Percentiles rank a stretch among this genome's conserved stretches.
phyloP scores from a whole-genome alignment of 2,329 filamentous ascomycete genomes.

The Falciphora oryzae region DNA sequence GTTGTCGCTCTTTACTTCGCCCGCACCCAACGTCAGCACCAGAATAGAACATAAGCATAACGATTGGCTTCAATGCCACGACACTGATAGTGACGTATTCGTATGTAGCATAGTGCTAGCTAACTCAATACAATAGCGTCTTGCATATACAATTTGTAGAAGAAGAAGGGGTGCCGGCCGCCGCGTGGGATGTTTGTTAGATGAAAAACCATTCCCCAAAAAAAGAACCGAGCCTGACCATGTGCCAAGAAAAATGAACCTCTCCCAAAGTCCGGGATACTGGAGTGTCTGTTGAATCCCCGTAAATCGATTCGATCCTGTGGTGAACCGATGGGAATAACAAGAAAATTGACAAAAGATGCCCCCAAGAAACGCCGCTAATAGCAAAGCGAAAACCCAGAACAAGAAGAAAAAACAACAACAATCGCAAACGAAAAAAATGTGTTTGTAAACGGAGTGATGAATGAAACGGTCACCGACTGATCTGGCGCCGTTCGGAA shows the following conservation, averaged over 20 bases:
- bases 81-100: no score
- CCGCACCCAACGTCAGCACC: neutral
- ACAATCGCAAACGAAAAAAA: neutral
- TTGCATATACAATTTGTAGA: neutral
- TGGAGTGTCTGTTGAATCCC: neutral
- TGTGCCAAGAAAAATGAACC: neutral
- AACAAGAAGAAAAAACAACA: neutral
- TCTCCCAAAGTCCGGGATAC: neutral
- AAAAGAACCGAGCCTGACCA: neutral
- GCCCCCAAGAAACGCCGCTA: neutral
- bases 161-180: neutral
- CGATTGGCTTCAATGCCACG: neutral
- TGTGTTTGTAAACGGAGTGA: neutral
- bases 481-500: neutral
- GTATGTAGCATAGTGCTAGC: neutral
- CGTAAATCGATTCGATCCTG: neutral
- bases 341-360: neutral
- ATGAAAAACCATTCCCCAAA: neutral
- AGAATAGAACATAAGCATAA: neutral
- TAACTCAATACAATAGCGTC: neutral
- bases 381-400: neutral
- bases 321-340: neutral
- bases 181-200: neutral
- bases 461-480: neutral
- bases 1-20: neutral